Evolutionary conservation across 2,329 filamentous ascomycete species (phyloP), one percentile per base, ranked within the genome.

Genomic region (Arachnomyces sp.): DNA sequence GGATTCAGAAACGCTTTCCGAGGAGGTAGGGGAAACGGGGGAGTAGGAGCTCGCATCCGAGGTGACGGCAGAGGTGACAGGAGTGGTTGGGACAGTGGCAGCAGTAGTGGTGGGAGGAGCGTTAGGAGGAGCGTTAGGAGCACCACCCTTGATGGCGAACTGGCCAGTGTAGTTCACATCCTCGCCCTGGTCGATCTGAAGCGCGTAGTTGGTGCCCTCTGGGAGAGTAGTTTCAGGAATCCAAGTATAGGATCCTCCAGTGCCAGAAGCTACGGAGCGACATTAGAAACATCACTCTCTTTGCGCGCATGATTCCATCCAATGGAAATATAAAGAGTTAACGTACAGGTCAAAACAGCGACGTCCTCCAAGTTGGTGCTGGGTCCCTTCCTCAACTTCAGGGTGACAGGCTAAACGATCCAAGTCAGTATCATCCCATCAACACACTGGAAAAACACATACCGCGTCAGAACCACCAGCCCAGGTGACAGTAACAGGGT

Each of bases 101-200:
- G 43, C 21, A 30, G 47, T 48, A 9, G 32, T 38, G 14, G 16
- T 21, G 15, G 31, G 35, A 34, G 34, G 34, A 12, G 36, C 44
- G 30, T 45, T 37, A 15, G 16, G 18, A 15, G 31, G 36, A 34
- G 34, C 28, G 14, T n/a, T 21, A 15, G 31, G 33, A 41, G 53
- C 49, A 31, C 58, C 61, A 31, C 67, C 67, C 28, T 60, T 56
- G 34, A 76, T 54, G 25, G 54, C 52, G 55, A 80, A 66, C 21
- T 67, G 67, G 33, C 68, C 72, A 34, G 69, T 74, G 63, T 78
- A 80, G 64, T 81, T 81, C 56, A 64, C 52, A 36, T 63, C 47
- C 34, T 59, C 45, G 43, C 65, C 70, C 54, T 79, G 76, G 11
- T 52, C 55, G 60, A 82, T 78, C 56, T 78, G 60, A 43, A 81